Evolutionary conservation across 2,329 filamentous ascomycete species (phyloP), one percentile per base, ranked within the genome.

Genomic region (Emmonsia crescens): DNA sequence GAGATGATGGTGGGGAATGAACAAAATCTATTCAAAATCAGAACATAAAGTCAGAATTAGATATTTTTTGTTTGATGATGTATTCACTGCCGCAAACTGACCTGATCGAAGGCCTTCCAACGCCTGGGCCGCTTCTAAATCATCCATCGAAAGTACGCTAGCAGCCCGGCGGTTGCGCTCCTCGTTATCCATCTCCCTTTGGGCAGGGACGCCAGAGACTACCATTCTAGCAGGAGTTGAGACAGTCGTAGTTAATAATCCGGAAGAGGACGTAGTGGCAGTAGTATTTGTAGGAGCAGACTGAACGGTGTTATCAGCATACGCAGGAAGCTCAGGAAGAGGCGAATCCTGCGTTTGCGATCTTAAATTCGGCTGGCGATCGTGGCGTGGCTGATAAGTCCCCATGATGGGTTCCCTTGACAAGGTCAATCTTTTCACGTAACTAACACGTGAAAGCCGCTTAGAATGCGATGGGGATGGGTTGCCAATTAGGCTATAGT

Each of bases 51-150:
- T 57, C 40, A 46, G 27, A 44, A 57, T 44, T 48, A 14, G 9
- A 48, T 5, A 24, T 4, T 48, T 42, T 12, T 24, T 14, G 46
- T 49, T 16, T 49, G 12, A 29, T 49, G 14, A 12, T 21, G 10
- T 24, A 49, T 27, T 14, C 46, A 29, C 21, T 2, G 3, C 2
- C 31, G 24, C 5, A 59, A 33, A 74, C 81, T 71, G 77, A 91
- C 88, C 87, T 68, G 88, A 85, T 75, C 86, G 82, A 63, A 92
- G 79, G 67, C 89, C 87, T 57, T 88, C 88, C 16, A 92, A 77
- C 8, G 89, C 89, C 73, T 91, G 87, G 36, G 89, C 89, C 29
- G 89, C 89, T 66, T 80, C 77, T 57, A 80, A 73, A 64, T 80
- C 78, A 65, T 80, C 77, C 70, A 78, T 76, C 42, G 78, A 80